Conservation (phyloP, 306 rosid species). For the Cucumis hystrix region DNA sequence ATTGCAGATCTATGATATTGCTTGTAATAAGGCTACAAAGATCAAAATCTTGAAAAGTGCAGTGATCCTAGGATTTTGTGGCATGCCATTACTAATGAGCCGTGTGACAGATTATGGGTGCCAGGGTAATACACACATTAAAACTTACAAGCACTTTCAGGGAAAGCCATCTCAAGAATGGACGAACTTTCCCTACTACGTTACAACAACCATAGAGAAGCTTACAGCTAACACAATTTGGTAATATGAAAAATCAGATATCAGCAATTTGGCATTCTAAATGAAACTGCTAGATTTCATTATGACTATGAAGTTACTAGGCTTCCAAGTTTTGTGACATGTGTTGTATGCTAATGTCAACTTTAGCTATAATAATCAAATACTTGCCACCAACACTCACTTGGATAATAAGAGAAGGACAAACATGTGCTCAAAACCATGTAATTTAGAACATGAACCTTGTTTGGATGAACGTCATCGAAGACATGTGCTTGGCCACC, state of each 20-base stretch:
- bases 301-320: background rate
- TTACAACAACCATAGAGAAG: background rate
- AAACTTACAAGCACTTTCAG: background rate
- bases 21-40: background rate
- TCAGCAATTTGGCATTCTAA: background rate
- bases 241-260: background rate
- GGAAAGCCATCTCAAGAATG: background rate
- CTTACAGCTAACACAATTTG: background rate
- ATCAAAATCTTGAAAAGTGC: background rate
- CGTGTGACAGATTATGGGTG: background rate
- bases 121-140: background rate
- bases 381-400: conserved; percentile 4
- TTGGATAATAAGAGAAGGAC: conserved; percentile 10
- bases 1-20: background rate
- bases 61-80: background rate
- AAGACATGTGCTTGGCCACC: conserved; percentile 99
- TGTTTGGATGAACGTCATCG: conserved; percentile 88
- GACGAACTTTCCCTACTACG: background rate
- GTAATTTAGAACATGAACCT: conserved; percentile 34
- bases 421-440: background rate
- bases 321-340: background rate
- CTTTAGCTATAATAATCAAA: background rate
- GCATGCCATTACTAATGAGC: background rate
- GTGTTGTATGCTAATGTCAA: background rate
- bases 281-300: background rate